Conservation (phyloP, 2,329 filamentous ascomycete genomes). For the Paracoccidioides brasiliensis region DNA sequence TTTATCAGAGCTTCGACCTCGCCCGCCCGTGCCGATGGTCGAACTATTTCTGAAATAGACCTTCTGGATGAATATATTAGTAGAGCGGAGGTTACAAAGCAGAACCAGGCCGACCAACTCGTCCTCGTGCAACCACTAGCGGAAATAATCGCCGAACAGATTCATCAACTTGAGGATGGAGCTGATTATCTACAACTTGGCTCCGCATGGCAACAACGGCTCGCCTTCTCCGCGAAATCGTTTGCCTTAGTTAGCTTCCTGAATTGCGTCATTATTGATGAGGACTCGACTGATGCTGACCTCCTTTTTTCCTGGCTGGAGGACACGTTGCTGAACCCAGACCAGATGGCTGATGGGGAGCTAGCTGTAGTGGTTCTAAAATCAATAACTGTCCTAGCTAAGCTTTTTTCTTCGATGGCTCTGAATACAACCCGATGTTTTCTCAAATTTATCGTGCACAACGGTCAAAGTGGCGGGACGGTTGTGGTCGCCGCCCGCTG, state of each 20-base stretch:
- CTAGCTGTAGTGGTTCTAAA: slow-evolving; percentile 69
- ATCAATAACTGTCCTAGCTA: slow-evolving; percentile 68
- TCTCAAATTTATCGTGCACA: slow-evolving; percentile 78
- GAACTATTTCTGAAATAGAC: slow-evolving; percentile 47
- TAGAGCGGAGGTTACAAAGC: slow-evolving; percentile 37
- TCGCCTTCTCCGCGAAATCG: slow-evolving; percentile 77
- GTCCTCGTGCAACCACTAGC: slow-evolving; percentile 47
- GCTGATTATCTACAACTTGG: slow-evolving; percentile 81
- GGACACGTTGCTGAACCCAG: slow-evolving; percentile 60
- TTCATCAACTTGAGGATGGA: slow-evolving; percentile 74
- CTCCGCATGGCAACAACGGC: slow-evolving; percentile 70
- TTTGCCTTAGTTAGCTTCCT: slow-evolving; percentile 70
- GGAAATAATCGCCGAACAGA: slow-evolving; percentile 64
- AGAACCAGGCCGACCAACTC: slow-evolving; percentile 13
- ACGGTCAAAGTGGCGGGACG: slow-evolving; percentile 54
- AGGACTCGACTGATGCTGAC: slow-evolving; percentile 67
- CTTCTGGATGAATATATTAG: slow-evolving; percentile 63
- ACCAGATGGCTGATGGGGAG: slow-evolving; percentile 68
- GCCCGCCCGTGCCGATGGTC: slow-evolving; percentile 52
- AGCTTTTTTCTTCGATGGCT: slow-evolving; percentile 58
- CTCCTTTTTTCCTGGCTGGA: slow-evolving; percentile 75
- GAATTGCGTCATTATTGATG: slow-evolving; percentile 71
- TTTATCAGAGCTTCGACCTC: slow-evolving; percentile 69
- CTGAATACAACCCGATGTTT: slow-evolving; percentile 65
- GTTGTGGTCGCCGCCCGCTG: slow-evolving; percentile 71